phyloP scores from a whole-genome alignment of 345 rosid species.

The Gossypium bickii region DNA sequence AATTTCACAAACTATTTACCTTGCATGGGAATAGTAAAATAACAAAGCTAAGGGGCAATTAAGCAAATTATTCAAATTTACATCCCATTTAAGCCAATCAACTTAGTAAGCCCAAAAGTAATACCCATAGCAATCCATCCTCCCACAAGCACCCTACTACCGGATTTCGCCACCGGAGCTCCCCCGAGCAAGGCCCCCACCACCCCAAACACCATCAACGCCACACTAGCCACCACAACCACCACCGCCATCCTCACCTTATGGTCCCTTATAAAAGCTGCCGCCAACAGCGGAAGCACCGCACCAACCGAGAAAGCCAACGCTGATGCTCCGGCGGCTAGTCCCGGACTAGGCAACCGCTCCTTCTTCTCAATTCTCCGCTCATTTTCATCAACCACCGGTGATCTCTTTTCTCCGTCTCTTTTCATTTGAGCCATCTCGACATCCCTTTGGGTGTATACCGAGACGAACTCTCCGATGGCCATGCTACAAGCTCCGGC shows the following conservation, averaged over 20 bases:
- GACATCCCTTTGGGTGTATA: background rate
- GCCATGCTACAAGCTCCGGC: background rate
- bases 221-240: slow-evolving; percentile 51
- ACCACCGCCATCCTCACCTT: slow-evolving; percentile 56
- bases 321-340: slow-evolving; percentile 82
- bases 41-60: too few relatives aligned
- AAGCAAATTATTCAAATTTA: slow-evolving; percentile 16
- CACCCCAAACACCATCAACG: slow-evolving; percentile 64
- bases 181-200: slow-evolving; percentile 75
- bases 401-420: background rate
- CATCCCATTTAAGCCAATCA: slow-evolving; percentile 60
- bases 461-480: background rate
- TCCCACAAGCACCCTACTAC: slow-evolving; percentile 69
- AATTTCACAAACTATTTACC: too few relatives aligned
- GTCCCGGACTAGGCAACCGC: slow-evolving; percentile 67
- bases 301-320: slow-evolving; percentile 76
- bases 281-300: slow-evolving; percentile 73
- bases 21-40: too few relatives aligned
- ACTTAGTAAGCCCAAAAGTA: slow-evolving; percentile 78
- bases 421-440: background rate
- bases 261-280: slow-evolving; percentile 64
- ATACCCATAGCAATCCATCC: slow-evolving; percentile 93
- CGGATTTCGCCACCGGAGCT: slow-evolving; percentile 46
- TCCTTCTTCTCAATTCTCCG: slow-evolving; percentile 28
- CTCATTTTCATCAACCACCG: background rate